A percentile compares a stretch with the other conserved stretches of the same genome.
Conservation (phyloP, 345 rosid genomes). For the Linum tenue region DNA sequence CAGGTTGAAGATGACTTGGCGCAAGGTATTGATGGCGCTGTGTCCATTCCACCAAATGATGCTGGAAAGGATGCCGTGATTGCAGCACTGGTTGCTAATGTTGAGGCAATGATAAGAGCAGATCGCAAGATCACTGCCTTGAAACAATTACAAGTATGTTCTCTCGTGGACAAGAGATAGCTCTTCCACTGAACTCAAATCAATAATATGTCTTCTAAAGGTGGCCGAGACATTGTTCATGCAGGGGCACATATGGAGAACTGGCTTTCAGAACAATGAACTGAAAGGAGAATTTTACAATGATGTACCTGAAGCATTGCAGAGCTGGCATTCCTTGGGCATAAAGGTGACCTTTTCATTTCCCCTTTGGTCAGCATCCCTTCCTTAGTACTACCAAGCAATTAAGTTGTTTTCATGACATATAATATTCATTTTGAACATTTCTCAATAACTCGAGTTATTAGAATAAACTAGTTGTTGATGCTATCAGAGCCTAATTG, state of each 20-base stretch:
- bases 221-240: not conserved
- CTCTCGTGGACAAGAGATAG: not conserved
- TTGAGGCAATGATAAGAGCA: conserved; percentile 86
- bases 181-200: not conserved
- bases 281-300: conserved; percentile 70
- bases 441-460: too few relatives aligned
- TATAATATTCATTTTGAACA: too few relatives aligned
- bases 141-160: conserved; percentile 79
- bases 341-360: conserved; percentile 42
- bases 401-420: too few relatives aligned
- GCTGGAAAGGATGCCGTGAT: conserved; percentile 73
- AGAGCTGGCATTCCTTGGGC: conserved; percentile 81
- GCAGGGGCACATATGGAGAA: conserved; percentile 98
- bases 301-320: conserved; percentile 74
- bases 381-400: not conserved
- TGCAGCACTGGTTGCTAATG: conserved; percentile 75
- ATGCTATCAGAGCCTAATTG: too few relatives aligned
- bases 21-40: conserved; percentile 57
- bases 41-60: conserved; percentile 59
- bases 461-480: too few relatives aligned
- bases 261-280: conserved; percentile 70
- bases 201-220: too few relatives aligned
- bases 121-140: conserved; percentile 93
- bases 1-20: conserved; percentile 74
- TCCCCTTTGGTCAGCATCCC: not conserved